A percentile compares a stretch with the other conserved stretches of the same genome.
These are phyloP conservation scores for Phytopythium vexans DNA, from an alignment of 352 stramenopile species.

Conservation along the genomic window DNA sequence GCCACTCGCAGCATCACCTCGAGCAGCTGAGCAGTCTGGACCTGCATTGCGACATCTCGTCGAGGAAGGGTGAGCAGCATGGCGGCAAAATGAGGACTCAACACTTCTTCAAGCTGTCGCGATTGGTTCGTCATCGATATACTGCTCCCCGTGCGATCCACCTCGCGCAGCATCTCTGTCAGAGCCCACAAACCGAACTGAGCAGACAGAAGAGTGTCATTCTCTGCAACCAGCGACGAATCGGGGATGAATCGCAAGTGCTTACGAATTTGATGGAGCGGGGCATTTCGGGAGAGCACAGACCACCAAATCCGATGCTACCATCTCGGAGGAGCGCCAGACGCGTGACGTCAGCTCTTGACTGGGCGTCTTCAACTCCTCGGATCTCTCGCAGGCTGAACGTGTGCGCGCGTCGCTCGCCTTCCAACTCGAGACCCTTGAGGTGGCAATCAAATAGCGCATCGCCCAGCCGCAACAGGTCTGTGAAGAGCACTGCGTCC, in stretches of 20 bases:
- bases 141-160: constrained; percentile 17
- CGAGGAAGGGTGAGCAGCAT: constrained; percentile 42
- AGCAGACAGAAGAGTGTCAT: not conserved
- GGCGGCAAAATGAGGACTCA: constrained; percentile 32
- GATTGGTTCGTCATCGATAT: constrained; percentile 2
- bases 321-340: not conserved
- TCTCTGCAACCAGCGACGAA: not conserved
- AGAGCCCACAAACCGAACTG: constrained; percentile 41
- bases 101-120: constrained; percentile 25
- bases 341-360: too few relatives aligned
- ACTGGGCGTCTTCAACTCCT: not conserved
- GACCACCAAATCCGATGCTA: constrained; percentile 28
- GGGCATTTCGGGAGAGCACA: constrained; percentile 61
- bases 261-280: constrained; percentile 41
- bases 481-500: constrained; percentile 35
- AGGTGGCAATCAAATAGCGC: constrained; percentile 13
- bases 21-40: constrained; percentile 40
- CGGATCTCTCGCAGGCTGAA: constrained; percentile 3
- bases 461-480: constrained; percentile 48
- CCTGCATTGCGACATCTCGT: constrained; percentile 25
- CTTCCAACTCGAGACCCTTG: constrained; percentile 2
- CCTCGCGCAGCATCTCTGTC: constrained; percentile 25
- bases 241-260: not conserved
- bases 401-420: not conserved
- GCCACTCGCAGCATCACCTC: constrained; percentile 44